phyloP scores from a whole-genome alignment of 2,329 filamentous ascomycete genomes.

The Thelonectria discophora region DNA sequence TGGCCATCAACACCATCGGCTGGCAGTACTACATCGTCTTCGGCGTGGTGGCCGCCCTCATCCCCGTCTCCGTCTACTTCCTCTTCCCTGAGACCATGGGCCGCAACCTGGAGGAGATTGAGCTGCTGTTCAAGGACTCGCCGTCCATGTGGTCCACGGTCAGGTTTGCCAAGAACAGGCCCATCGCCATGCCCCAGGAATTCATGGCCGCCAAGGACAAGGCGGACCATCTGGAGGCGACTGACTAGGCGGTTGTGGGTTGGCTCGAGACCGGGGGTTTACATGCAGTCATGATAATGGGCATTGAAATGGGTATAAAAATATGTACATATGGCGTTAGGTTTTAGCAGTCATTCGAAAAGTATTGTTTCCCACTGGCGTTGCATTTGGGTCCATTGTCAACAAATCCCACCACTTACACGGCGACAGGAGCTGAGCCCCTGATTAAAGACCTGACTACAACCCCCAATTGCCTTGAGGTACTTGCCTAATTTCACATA shows the following conservation, averaged over 20 bases:
- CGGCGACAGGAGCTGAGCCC: not conserved
- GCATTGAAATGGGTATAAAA: not conserved
- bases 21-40: conserved; percentile 59
- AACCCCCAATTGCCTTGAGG: too few relatives aligned
- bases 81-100: conserved; percentile 57
- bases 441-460: too few relatives aligned
- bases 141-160: conserved; percentile 49
- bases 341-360: not conserved
- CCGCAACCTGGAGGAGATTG: conserved; percentile 57
- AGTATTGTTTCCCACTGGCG: not conserved
- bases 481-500: too few relatives aligned
- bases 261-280: not conserved
- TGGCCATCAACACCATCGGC: conserved; percentile 65
- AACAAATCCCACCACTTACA: not conserved
- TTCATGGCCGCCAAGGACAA: conserved; percentile 41
- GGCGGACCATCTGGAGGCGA: conserved; percentile 32
- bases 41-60: conserved; percentile 51
- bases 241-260: not conserved
- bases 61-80: conserved; percentile 51
- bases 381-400: not conserved
- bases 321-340: not conserved
- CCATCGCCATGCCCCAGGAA: conserved; percentile 45
- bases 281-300: not conserved
- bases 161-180: conserved; percentile 48
- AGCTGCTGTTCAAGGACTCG: conserved; percentile 53